These are phyloP conservation scores for Chlorella sp. DNA, from an alignment of 139 green algal species.

Conservation along the genomic window DNA sequence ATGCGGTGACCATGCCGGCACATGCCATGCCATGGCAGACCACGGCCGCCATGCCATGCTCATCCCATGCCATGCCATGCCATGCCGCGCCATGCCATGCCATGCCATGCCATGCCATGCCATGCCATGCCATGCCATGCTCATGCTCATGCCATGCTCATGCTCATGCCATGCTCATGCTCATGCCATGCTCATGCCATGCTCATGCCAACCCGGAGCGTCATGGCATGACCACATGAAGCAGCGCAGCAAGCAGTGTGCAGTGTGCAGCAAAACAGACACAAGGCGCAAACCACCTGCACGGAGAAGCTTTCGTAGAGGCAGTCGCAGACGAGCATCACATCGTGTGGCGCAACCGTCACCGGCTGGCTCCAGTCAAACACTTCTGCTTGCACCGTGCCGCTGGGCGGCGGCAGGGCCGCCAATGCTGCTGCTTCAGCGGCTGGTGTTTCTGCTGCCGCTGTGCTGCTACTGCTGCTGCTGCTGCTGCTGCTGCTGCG, in stretches of 20 bases:
- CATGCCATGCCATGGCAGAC: too few species aligned
- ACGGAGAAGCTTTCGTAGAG: constrained; percentile 64
- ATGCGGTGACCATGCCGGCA: too few species aligned
- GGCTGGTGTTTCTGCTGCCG: neutral
- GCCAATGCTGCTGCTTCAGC: neutral
- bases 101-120: too few species aligned
- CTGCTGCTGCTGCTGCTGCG: constrained; percentile 13
- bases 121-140: too few species aligned
- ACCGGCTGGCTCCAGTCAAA: constrained; percentile 30
- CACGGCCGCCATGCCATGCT: too few species aligned
- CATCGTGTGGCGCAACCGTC: neutral
- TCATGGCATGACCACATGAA: too few species aligned
- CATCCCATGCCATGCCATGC: too few species aligned
- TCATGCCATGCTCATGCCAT: too few species aligned
- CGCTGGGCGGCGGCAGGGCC: constrained; percentile 10
- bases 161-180: too few species aligned
- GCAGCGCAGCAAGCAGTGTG: neutral
- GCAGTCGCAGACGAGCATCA: constrained; percentile 63
- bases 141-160: too few species aligned
- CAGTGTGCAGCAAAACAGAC: neutral
- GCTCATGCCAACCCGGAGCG: too few species aligned
- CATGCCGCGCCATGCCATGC: too few species aligned
- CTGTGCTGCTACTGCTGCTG: constrained; percentile 8
- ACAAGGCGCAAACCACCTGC: neutral
- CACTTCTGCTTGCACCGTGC: constrained; percentile 15